Conservation (phyloP, 2,329 filamentous ascomycete species). For the Dothiorella sarmentorum region DNA sequence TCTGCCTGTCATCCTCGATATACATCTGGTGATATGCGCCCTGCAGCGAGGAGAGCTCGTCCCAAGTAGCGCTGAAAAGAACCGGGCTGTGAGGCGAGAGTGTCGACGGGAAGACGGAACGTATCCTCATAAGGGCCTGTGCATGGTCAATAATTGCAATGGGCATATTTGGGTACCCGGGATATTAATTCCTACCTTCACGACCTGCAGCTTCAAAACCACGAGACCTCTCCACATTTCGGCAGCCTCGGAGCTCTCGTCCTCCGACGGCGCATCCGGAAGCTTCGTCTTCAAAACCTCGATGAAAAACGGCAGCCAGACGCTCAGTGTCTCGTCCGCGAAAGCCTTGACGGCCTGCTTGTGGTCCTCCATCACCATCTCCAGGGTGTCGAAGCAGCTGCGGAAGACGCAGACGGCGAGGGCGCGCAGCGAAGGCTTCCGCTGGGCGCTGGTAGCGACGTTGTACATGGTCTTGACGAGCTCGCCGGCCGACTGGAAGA, state of each 20-base stretch:
- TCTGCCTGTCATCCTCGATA: slow-evolving; percentile 79
- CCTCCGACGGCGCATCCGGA: slow-evolving; percentile 57
- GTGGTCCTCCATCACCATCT: slow-evolving; percentile 95
- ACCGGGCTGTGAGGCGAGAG: slow-evolving; percentile 77
- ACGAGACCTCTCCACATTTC: slow-evolving; percentile 77
- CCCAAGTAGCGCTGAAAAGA: slow-evolving; percentile 86
- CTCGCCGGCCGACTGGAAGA: slow-evolving; percentile 83
- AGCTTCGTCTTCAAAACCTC: slow-evolving; percentile 71
- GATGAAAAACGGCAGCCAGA: slow-evolving; percentile 89
- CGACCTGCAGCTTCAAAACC: slow-evolving; percentile 86
- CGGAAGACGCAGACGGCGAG: slow-evolving; percentile 88
- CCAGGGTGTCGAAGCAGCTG: slow-evolving; percentile 87
- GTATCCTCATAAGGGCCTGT: slow-evolving; percentile 82
- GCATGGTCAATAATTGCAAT: slow-evolving; percentile 11
- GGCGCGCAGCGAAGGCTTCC: slow-evolving; percentile 73
- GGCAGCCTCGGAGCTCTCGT: slow-evolving; percentile 58
- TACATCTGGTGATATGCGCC: slow-evolving; percentile 76
- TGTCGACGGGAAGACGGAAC: slow-evolving; percentile 75
- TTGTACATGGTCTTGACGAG: slow-evolving; percentile 81
- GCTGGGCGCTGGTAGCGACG: slow-evolving; percentile 71
- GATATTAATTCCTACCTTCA: slow-evolving; percentile 56
- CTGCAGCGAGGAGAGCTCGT: slow-evolving; percentile 74
- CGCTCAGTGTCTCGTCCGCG: slow-evolving; percentile 76
- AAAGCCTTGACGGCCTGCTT: slow-evolving; percentile 82
- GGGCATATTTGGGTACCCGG: background rate